Evolutionary conservation across 2,329 filamentous ascomycete genomes (phyloP).

Genomic region (Thelonectria discophora): DNA sequence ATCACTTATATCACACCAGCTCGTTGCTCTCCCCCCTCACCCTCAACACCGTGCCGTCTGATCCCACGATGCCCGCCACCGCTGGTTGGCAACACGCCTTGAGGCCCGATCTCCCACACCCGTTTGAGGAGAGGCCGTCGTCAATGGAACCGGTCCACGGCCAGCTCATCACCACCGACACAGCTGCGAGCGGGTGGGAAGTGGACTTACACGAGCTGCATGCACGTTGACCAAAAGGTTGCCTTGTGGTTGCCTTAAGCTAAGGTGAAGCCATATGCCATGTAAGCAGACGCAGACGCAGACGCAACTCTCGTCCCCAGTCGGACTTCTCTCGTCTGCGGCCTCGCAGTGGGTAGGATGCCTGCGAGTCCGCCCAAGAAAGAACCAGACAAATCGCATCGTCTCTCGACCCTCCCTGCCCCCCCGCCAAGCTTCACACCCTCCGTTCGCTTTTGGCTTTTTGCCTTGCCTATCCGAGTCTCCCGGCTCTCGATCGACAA

Average conservation of each 20-base stretch:
- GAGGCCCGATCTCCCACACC: conserved; percentile 27
- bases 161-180: conserved; percentile 5
- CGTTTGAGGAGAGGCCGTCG: not conserved
- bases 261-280: not conserved
- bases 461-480: conserved; percentile 7
- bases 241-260: conserved; percentile 14
- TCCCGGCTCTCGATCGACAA: conserved; percentile 4
- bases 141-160: not conserved
- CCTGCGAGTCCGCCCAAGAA: not conserved
- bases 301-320: not conserved
- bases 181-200: conserved; percentile 14
- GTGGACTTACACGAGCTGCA: conserved; percentile 13
- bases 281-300: not conserved
- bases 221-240: not conserved
- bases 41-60: conserved; percentile 6
- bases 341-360: not conserved
- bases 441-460: not conserved
- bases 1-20: conserved; percentile 25
- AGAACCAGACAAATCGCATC: not conserved
- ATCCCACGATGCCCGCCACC: conserved; percentile 17
- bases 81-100: conserved; percentile 27
- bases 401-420: conserved; percentile 3
- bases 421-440: not conserved
- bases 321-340: not conserved
- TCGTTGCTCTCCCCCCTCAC: not conserved